Evolutionary conservation across 345 rosid species (phyloP), one percentile per base, ranked within the genome.

Genomic region (Rubroshorea leprosula): DNA sequence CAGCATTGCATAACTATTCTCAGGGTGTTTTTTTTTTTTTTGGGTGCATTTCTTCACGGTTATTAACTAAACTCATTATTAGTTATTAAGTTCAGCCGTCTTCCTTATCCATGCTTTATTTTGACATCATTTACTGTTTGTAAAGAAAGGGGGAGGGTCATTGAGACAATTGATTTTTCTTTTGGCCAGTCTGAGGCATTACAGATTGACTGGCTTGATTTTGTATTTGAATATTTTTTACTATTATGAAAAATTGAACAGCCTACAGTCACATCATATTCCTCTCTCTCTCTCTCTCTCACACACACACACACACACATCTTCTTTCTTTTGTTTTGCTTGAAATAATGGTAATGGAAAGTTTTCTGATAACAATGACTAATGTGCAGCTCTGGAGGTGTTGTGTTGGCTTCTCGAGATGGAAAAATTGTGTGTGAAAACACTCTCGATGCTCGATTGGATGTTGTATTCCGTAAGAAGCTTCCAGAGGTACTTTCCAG

Each of bases 381-480:
- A 13, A 15, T 63, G 54, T 67, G 70, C 76, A 94, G 99, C 64
- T 76, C 92, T 20, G 99, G 99, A 69, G 99, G 99, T 73, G 96
- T 94, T 38, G 99, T 90, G 35, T 29, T 94, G 52, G 99, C 99
- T 58, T 90, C 99, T 61, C 83, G 78, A 72, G 97, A 90, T 64
- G 99, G 99, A 29, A 94, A 94, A 68, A 90, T 94, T 66, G 99
- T 94, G 57, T 85, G 64, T 43, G 99, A 94, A 78, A 90, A 94
- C 78, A 76, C 92, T 5, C 89, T 94, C 55, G 96, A 94, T 80
- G 95, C 97, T 1, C 80, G 99, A 24, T 68, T 94, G 86, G 99
- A 94, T 48, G 84, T 87, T 66, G 95, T 79, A 5, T 89, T 89
- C 72, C 83, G 87, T 61, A 80, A 85, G 45, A 89, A 85, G 55